phyloP scores from a whole-genome alignment of 768 basidiomycete species.

The Pleurotus djamor region DNA sequence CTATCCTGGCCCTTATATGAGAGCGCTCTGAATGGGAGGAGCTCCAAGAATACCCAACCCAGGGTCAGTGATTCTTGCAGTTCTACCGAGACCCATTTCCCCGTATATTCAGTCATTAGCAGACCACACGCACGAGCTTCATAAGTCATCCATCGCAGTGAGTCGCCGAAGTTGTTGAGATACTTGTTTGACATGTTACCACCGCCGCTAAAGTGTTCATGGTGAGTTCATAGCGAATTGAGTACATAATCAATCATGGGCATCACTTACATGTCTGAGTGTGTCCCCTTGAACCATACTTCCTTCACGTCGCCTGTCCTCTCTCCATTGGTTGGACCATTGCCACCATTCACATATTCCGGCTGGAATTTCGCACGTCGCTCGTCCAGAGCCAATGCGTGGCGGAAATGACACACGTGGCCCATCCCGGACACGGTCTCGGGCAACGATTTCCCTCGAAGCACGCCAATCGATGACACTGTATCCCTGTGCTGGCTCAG shows the following conservation, averaged over 20 bases:
- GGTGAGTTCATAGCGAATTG: no score
- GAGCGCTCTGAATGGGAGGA: not conserved
- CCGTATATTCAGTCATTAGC: constrained; percentile 1
- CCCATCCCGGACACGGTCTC: constrained; percentile 16
- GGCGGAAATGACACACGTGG: constrained; percentile 29
- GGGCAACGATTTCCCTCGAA: constrained; percentile 8
- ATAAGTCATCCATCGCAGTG: constrained; percentile 15
- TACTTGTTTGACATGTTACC: constrained; percentile 14
- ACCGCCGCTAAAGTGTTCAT: constrained; percentile 11
- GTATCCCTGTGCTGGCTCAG: constrained; percentile 19
- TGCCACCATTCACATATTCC: constrained; percentile 19
- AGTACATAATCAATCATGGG: not conserved
- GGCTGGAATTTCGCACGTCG: constrained; percentile 29
- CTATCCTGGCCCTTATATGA: not conserved
- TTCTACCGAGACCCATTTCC: constrained; percentile 1
- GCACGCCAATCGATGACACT: constrained; percentile 22
- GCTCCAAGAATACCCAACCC: constrained; percentile 14
- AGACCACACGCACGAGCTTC: constrained; percentile 17
- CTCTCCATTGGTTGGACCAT: not conserved
- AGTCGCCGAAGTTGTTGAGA: constrained; percentile 15
- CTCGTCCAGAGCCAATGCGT: constrained; percentile 17
- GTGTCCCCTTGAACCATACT: constrained; percentile 24
- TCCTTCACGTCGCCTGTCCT: constrained; percentile 16
- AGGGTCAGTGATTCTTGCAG: constrained; percentile 12
- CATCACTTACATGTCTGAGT: constrained; percentile 25